phyloP scores from a whole-genome alignment of 441 rosid species.

The Monsonia emarginata region DNA sequence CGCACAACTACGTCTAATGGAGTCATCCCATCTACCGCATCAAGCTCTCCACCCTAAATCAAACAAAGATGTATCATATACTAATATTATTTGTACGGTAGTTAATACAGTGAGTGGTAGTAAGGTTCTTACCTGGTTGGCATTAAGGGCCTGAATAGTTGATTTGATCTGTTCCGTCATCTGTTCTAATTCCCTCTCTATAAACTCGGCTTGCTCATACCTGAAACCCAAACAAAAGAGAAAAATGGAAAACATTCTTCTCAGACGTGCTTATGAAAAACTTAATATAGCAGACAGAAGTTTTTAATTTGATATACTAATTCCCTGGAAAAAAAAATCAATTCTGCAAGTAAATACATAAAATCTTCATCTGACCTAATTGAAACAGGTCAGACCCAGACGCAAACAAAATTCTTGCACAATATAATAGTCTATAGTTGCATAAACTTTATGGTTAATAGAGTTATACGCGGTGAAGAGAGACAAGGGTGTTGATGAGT shows the following conservation, averaged over 20 bases:
- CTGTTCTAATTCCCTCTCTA: conserved; percentile 85
- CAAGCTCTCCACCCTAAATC: conserved; percentile 74
- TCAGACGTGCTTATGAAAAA: not conserved
- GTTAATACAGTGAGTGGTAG: not conserved
- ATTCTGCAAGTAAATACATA: too few species aligned
- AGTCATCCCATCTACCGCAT: conserved; percentile 63
- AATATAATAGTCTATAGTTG: too few species aligned
- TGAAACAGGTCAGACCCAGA: too few species aligned
- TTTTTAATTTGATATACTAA: not conserved
- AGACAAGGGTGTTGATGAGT: too few species aligned
- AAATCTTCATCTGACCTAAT: too few species aligned
- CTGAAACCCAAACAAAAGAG: conserved; percentile 29
- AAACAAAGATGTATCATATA: conserved; percentile 15
- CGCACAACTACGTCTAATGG: conserved; percentile 80
- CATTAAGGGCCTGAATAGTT: conserved; percentile 63
- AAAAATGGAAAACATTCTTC: not conserved
- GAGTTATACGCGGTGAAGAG: too few species aligned
- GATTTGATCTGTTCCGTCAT: conserved; percentile 83
- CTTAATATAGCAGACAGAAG: not conserved
- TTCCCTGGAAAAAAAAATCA: too few species aligned
- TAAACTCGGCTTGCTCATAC: conserved; percentile 82
- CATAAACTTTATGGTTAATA: too few species aligned
- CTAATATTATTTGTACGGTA: not conserved
- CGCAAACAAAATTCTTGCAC: too few species aligned
- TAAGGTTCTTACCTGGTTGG: conserved; percentile 48